A percentile compares a stretch with the other conserved stretches of the same genome.
phyloP scores from a whole-genome alignment of 225 moss, liverwort and hornwort genomes.

The Marchantia paleacea region DNA sequence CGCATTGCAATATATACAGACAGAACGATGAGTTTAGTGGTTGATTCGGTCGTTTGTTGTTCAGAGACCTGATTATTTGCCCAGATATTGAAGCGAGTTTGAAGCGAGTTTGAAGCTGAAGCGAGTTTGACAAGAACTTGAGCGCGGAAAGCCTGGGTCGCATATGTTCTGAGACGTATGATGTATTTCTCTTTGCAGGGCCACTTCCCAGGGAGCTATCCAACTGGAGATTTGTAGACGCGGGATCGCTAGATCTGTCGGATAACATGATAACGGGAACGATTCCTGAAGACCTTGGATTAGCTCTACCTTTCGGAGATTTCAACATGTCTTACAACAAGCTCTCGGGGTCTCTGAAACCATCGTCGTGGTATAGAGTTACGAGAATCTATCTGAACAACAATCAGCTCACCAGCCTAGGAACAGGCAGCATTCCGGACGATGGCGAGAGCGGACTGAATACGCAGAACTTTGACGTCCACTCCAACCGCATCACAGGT shows the following conservation, averaged over 20 bases:
- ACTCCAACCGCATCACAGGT: constrained; percentile 24
- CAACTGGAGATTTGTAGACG: not conserved
- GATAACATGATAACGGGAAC: constrained; percentile 23
- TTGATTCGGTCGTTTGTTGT: too few species aligned
- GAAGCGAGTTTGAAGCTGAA: not conserved
- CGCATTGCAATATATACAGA: too few species aligned
- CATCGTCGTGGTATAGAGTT: constrained; percentile 13
- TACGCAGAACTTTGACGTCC: constrained; percentile 28
- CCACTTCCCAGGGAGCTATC: constrained; percentile 21
- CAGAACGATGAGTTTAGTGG: too few species aligned
- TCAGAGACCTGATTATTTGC: too few species aligned
- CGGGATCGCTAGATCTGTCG: constrained; percentile 23
- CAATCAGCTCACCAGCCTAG: constrained; percentile 32
- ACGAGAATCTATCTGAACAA: constrained; percentile 13
- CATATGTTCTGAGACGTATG: not conserved
- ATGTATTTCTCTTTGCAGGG: constrained; percentile 6
- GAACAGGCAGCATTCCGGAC: constrained; percentile 24
- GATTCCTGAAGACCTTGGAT: constrained; percentile 17
- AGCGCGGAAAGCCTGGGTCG: not conserved
- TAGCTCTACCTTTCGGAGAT: not conserved
- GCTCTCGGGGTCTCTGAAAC: constrained; percentile 28
- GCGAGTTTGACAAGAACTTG: not conserved
- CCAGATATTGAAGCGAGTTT: not conserved
- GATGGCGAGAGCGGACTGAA: constrained; percentile 1
- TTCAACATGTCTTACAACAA: constrained; percentile 32